These are phyloP conservation scores for Penicillium arizonense DNA, from an alignment of 495 filamentous ascomycete genomes.

Conservation along the genomic window DNA sequence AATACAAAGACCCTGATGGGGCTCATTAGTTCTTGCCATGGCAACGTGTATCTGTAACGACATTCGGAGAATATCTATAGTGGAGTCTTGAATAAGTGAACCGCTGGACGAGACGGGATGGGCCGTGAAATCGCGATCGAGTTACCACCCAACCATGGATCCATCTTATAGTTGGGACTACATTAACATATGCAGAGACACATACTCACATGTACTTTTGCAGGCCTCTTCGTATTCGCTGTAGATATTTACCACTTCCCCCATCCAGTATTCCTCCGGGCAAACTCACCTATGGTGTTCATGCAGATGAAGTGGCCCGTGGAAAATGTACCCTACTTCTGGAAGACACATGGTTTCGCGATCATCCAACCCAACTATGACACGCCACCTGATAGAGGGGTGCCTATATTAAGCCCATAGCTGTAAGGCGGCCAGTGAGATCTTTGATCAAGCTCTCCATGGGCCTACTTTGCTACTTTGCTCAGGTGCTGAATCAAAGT, in stretches of 20 bases:
- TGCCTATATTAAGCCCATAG: slow-evolving; percentile 6
- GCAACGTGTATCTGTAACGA: slow-evolving; percentile 20
- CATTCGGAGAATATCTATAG: background rate
- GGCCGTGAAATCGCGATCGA: slow-evolving; percentile 17
- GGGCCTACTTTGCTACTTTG: background rate
- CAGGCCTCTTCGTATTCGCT: background rate
- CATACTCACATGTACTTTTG: background rate
- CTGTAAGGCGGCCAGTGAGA: slow-evolving; percentile 8
- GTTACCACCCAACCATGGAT: slow-evolving; percentile 27
- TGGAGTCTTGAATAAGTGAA: slow-evolving; percentile 21
- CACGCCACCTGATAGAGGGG: slow-evolving; percentile 15
- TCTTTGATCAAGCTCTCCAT: background rate
- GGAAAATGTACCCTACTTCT: slow-evolving; percentile 18
- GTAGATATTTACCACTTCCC: background rate
- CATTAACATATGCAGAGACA: too few species aligned
- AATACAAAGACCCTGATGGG: slow-evolving; percentile 13
- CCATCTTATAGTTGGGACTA: background rate
- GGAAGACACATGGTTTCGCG: slow-evolving; percentile 26
- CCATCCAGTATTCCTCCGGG: background rate
- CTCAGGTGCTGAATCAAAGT: background rate
- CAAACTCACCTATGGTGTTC: slow-evolving; percentile 17
- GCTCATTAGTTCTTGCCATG: slow-evolving; percentile 22
- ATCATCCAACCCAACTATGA: slow-evolving; percentile 23
- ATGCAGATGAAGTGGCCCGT: slow-evolving; percentile 24
- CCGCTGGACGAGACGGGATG: slow-evolving; percentile 31